Evolutionary conservation across 2,329 filamentous ascomycete species (phyloP), one percentile per base, ranked within the genome.

Genomic region (Fusarium pseudocircinatum): DNA sequence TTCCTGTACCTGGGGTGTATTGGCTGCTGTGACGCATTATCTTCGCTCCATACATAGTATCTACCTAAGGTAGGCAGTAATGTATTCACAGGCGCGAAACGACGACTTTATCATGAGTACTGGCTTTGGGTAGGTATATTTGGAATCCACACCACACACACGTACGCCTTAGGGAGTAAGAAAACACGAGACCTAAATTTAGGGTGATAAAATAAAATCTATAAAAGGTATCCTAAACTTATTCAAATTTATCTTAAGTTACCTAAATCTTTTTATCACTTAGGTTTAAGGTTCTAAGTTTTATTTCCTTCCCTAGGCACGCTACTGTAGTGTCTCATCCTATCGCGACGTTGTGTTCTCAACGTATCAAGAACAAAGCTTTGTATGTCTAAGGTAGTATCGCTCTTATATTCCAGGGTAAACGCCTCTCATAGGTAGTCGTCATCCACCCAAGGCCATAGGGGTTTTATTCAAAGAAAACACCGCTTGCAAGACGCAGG

Each of bases 401-500:
- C n/a, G 9, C 24, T 22, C 18, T 18, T 12, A 18, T n/a, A 26
- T 20, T 53, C 34, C 24, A 53, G 34, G 18, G 18, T 15, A 39
- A n/a, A 20, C 34, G 20, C 34, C 24, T 53, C 30, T 50, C 30
- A 28, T n/a, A n/a, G n/a, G n/a, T 16, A 28, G 24, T 26, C 15
- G 18, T 28, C 34, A 28, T 22, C 14, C 13, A 37, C 30, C 30
- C 9, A 61, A 34, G 37, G 32, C 39, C 34, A 46, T 15, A 53
- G 42, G 57, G 40, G 14, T 28, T 47, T 46, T 49, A 24, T 40
- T 49, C 42, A 68, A 60, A n/a, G n/a, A 54, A 67, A 60, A 65
- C 53, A 57, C 20, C 30, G 60, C 50, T 44, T 28, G 16, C 24
- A 39, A 69, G 44, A 77, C 67, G 70, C 73, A 77, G 71, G 74